phyloP scores from a whole-genome alignment of 2,329 filamentous ascomycete genomes.

The Calonectria henricotiae region DNA sequence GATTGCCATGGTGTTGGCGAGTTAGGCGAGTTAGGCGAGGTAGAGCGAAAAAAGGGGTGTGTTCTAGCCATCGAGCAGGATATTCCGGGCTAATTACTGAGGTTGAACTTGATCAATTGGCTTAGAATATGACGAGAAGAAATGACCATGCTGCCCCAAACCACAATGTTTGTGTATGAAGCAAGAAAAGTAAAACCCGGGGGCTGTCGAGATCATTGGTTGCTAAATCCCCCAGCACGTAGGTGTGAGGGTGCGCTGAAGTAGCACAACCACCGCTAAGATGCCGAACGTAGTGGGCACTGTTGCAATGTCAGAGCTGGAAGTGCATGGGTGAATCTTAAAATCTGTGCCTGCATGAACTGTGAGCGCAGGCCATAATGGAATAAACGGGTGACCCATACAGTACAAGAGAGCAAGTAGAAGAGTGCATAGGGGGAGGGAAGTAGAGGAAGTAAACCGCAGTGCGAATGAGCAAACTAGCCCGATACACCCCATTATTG shows the following conservation, averaged over 20 bases:
- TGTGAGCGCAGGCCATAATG: not conserved
- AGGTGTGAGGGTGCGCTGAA: not conserved
- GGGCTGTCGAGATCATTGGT: not conserved
- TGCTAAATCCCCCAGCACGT: not conserved
- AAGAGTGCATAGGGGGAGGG: no score
- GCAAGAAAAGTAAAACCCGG: not conserved
- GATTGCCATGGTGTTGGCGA: slow-evolving; percentile 15
- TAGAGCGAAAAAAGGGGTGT: not conserved
- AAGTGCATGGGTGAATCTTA: not conserved
- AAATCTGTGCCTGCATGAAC: not conserved
- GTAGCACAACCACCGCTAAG: slow-evolving; percentile 9
- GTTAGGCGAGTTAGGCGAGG: not conserved
- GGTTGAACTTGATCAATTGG: no score
- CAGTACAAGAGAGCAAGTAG: not conserved
- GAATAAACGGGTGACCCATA: not conserved
- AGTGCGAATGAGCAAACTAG: no score
- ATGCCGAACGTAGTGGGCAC: not conserved
- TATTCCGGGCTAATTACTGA: no score
- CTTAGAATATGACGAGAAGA: not conserved
- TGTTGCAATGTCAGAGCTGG: not conserved
- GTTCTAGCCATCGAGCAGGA: not conserved
- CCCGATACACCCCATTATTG: no score
- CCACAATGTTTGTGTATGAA: not conserved
- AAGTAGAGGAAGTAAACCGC: no score
- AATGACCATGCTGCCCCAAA: not conserved